A percentile compares a stretch with the other conserved stretches of the same genome.
phyloP scores from a whole-genome alignment of 208 protist species.

The Trypanosomatidae sp. region DNA sequence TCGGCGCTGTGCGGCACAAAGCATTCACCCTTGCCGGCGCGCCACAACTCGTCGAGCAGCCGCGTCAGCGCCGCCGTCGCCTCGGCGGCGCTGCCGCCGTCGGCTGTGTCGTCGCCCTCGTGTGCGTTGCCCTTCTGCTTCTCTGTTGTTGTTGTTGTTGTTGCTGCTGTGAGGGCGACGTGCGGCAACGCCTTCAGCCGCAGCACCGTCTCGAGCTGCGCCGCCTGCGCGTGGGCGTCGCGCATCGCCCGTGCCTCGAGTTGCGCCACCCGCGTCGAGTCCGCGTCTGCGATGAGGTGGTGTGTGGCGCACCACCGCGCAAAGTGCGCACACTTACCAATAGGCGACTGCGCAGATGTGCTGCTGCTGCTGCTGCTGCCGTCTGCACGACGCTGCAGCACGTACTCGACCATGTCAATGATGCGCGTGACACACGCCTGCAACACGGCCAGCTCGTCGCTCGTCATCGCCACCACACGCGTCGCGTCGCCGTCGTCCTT shows the following conservation, averaged over 20 bases:
- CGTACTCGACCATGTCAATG: no score
- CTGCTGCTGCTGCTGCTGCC: no score
- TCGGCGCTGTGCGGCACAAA: conserved; percentile 56
- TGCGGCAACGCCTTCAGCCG: conserved; percentile 37
- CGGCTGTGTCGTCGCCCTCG: no score
- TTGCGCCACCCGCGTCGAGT: conserved; percentile 8
- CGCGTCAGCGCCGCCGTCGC: conserved; percentile 14
- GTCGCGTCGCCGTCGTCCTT: no score
- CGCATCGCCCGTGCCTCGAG: conserved; percentile 23
- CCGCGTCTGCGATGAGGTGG: conserved; percentile 12
- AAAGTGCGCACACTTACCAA: conserved; percentile 38
- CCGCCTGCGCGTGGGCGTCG: conserved; percentile 23
- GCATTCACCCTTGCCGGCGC: conserved; percentile 10
- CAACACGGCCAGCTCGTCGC: no score
- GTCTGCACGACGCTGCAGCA: no score
- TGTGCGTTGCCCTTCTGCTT: no score
- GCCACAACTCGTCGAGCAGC: conserved; percentile 42
- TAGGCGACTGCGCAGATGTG: conserved; percentile 40
- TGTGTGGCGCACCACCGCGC: conserved; percentile 33
- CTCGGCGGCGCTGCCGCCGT: no score
- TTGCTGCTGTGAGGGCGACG: not conserved
- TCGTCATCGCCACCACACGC: no score
- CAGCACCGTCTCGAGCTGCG: conserved; percentile 67
- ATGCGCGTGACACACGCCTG: no score
- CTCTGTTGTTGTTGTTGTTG: conserved; percentile 9